A percentile compares a stretch with the other conserved stretches of the same genome.
Conservation (phyloP, 345 rosid species). For the Acer negundo region DNA sequence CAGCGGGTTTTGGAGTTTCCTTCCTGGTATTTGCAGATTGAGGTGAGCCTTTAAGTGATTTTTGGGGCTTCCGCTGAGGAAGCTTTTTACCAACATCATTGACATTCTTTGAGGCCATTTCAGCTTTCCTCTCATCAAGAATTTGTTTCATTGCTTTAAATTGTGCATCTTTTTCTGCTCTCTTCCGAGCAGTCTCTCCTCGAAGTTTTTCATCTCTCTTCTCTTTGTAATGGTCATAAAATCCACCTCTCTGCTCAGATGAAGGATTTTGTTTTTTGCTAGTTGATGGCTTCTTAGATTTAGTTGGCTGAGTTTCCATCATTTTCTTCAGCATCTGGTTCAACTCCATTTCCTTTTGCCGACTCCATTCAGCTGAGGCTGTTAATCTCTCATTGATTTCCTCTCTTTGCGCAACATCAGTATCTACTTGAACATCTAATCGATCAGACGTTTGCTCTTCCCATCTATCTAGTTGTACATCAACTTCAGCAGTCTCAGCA, state of each 20-base stretch:
- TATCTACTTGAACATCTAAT: conserved; percentile 26
- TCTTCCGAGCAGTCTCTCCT: conserved; percentile 53
- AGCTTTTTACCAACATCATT: conserved; percentile 40
- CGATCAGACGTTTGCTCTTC: conserved; percentile 28
- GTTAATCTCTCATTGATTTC: conserved; percentile 34
- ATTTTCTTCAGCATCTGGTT: conserved; percentile 52
- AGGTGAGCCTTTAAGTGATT: conserved; percentile 32
- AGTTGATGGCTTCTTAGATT: conserved; percentile 25
- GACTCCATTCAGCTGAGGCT: conserved; percentile 50
- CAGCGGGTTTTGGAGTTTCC: conserved; percentile 43
- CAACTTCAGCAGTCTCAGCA: conserved; percentile 34
- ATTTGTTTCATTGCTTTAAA: conserved; percentile 51
- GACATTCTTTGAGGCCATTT: conserved; percentile 38
- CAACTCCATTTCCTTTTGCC: conserved; percentile 58
- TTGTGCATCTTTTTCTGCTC: conserved; percentile 52
- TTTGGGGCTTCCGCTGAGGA: conserved; percentile 36
- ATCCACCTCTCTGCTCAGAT: conserved; percentile 54
- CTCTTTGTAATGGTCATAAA: conserved; percentile 57
- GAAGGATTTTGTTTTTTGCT: conserved; percentile 28
- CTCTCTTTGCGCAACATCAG: conserved; percentile 26
- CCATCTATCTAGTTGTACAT: conserved; percentile 24
- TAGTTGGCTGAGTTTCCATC: conserved; percentile 38
- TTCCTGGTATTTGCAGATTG: conserved; percentile 38
- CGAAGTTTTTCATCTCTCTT: conserved; percentile 60
- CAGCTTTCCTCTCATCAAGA: conserved; percentile 54